phyloP scores from a whole-genome alignment of 176 grass and related monocot genomes.

The Poa annua region DNA sequence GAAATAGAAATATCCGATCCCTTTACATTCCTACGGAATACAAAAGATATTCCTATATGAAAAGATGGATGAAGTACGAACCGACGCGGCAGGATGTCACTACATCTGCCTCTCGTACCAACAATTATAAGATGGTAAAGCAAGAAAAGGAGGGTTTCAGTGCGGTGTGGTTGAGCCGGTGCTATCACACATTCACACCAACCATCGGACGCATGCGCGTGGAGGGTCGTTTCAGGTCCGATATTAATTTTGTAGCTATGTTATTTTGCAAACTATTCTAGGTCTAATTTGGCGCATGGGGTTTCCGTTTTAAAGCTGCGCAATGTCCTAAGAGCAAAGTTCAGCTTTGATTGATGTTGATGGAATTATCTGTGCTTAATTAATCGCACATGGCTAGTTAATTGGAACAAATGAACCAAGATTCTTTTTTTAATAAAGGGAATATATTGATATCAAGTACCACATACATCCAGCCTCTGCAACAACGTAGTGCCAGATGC shows the following conservation, averaged over 20 bases:
- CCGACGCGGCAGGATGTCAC: too few relatives aligned
- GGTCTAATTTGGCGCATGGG: neutral
- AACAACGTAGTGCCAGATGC: too few relatives aligned
- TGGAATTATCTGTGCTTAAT: neutral
- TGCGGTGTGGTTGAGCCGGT: conserved; percentile 38
- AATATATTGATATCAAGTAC: too few relatives aligned
- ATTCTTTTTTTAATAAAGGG: too few relatives aligned
- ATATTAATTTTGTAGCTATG: neutral
- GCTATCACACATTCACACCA: conserved; percentile 29
- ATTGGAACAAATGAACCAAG: neutral
- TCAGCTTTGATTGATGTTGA: neutral
- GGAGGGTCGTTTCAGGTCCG: neutral
- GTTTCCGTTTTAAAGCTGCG: too few relatives aligned
- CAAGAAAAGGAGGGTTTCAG: neutral
- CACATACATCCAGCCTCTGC: too few relatives aligned
- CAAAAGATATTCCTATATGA: too few relatives aligned
- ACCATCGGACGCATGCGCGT: neutral
- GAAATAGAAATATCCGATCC: too few relatives aligned
- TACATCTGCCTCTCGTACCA: too few relatives aligned
- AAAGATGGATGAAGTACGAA: too few relatives aligned
- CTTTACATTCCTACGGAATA: too few relatives aligned
- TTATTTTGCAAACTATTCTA: neutral
- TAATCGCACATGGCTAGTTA: neutral
- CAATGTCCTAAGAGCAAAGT: too few relatives aligned
- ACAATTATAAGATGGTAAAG: neutral